Percentiles rank a stretch among this genome's conserved stretches.
These are phyloP conservation scores for Diphasiastrum complanatum DNA, from an alignment of 83 land plant species.

Conservation along the genomic window DNA sequence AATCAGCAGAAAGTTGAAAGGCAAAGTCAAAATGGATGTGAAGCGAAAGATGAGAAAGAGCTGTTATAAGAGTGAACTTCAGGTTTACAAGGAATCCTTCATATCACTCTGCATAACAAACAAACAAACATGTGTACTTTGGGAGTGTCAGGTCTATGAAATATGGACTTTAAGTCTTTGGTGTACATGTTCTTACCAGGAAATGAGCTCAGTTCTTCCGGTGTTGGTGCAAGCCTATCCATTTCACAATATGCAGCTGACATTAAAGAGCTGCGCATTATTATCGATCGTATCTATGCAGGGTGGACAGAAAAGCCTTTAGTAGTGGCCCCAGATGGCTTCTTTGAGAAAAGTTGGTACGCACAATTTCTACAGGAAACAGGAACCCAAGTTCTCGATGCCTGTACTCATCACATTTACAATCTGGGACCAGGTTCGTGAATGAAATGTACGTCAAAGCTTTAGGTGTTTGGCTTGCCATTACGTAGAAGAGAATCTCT, in stretches of 20 bases:
- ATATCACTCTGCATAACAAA: too few species aligned
- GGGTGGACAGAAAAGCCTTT: constrained; percentile 22
- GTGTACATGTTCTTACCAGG: too few species aligned
- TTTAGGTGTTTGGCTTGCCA: background rate
- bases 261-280: constrained; percentile 26
- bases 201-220: constrained; percentile 56
- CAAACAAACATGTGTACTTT: too few species aligned
- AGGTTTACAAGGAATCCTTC: too few species aligned
- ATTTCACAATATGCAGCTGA: constrained; percentile 50
- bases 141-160: background rate
- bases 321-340: constrained; percentile 63
- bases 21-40: too few species aligned
- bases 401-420: constrained; percentile 59
- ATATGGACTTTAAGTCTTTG: background rate
- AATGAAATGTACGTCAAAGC: background rate
- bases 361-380: constrained; percentile 35
- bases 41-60: too few species aligned
- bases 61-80: too few species aligned
- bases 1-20: too few species aligned
- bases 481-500: too few species aligned
- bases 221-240: constrained; percentile 37
- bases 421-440: constrained; percentile 70
- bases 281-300: constrained; percentile 34
- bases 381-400: constrained; percentile 46
- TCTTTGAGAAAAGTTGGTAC: constrained; percentile 46